These are phyloP conservation scores for Amyloporia xantha DNA, from an alignment of 768 basidiomycete species.

Conservation along the genomic window DNA sequence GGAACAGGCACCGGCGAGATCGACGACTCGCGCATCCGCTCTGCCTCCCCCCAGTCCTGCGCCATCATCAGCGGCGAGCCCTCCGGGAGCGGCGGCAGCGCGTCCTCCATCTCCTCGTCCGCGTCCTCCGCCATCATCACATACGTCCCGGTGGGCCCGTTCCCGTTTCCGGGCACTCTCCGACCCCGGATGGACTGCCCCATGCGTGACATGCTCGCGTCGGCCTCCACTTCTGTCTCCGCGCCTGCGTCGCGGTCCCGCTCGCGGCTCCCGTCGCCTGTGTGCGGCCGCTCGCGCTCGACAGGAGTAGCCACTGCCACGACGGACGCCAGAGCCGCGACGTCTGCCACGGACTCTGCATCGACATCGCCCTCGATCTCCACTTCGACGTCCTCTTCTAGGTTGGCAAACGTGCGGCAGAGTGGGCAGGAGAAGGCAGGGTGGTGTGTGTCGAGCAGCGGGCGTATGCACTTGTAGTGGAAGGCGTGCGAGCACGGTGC, in stretches of 20 bases:
- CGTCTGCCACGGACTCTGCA: constrained; percentile 8
- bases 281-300: constrained; percentile 17
- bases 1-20: constrained; percentile 17
- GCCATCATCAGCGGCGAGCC: constrained; percentile 15
- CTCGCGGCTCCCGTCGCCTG: constrained; percentile 14
- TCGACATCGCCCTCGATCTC: constrained; percentile 35
- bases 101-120: constrained; percentile 22
- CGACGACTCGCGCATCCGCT: constrained; percentile 12
- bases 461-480: constrained; percentile 96
- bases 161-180: constrained; percentile 2
- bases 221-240: constrained; percentile 27
- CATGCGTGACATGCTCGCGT: constrained; percentile 17
- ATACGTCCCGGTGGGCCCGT: background rate
- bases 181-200: constrained; percentile 13
- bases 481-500: constrained; percentile 96
- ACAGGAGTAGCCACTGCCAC: constrained; percentile 10
- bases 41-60: constrained; percentile 8
- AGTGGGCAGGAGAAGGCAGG: constrained; percentile 94
- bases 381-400: constrained; percentile 91
- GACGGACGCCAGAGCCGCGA: constrained; percentile 9
- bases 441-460: constrained; percentile 81
- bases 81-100: constrained; percentile 21
- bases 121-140: constrained; percentile 14
- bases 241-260: constrained; percentile 21
- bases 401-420: constrained; percentile 89